Percentiles rank a stretch among this genome's conserved stretches.
These are phyloP conservation scores for Lachnum nothofagi DNA, from an alignment of 2,329 filamentous ascomycete species.

Conservation along the genomic window DNA sequence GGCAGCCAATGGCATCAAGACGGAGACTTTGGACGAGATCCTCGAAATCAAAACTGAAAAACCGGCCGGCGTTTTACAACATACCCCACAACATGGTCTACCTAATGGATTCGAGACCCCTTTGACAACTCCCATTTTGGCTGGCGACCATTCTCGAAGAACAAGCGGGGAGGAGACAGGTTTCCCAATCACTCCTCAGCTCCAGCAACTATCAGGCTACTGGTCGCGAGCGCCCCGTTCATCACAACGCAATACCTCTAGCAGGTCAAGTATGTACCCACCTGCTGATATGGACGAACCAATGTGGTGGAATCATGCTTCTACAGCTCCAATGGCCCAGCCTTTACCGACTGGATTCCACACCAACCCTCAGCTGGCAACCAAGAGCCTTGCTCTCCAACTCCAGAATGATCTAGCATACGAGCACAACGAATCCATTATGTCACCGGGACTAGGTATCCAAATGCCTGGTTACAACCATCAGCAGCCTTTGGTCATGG, in stretches of 20 bases:
- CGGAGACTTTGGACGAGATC: background rate
- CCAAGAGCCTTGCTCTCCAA: conserved; percentile 28
- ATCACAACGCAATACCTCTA: conserved; percentile 13
- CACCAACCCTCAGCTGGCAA: conserved; percentile 25
- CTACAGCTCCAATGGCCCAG: conserved; percentile 25
- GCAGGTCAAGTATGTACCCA: conserved; percentile 9
- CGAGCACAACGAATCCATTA: conserved; percentile 18
- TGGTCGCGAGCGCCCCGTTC: conserved; percentile 24
- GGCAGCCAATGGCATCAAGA: background rate
- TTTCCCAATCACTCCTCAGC: conserved; percentile 26
- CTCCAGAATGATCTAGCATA: conserved; percentile 28
- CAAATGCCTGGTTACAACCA: conserved; percentile 24
- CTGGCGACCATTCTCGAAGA: conserved; percentile 19
- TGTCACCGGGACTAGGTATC: conserved; percentile 28
- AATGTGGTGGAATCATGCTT: conserved; percentile 31
- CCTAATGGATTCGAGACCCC: conserved; percentile 22
- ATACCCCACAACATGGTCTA: conserved; percentile 24
- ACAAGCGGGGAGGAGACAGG: conserved; percentile 17
- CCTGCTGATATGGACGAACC: conserved; percentile 18
- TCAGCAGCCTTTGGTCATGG: conserved; percentile 23
- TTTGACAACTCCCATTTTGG: conserved; percentile 23
- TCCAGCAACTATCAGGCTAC: conserved; percentile 17
- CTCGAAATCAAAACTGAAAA: background rate
- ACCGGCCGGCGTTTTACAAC: background rate
- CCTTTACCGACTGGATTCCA: conserved; percentile 25